Percentiles rank a stretch among this genome's conserved stretches.
Evolutionary conservation across 1,139 yeast genomes (phyloP).

Genomic region (Blastobotrys raffinosifermentans): DNA sequence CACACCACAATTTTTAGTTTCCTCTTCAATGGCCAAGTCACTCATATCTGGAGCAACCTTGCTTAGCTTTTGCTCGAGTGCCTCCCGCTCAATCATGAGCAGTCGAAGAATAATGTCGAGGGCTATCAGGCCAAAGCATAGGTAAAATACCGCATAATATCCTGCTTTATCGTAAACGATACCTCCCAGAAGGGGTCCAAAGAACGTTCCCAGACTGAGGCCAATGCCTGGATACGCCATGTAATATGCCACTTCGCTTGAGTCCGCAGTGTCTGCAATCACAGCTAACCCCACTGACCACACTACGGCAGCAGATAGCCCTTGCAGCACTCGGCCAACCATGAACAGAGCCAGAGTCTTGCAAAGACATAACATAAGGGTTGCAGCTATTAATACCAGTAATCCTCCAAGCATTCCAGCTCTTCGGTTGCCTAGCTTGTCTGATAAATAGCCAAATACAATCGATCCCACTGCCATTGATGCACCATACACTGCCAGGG

Average conservation of each 20-base stretch:
- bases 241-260: constrained; percentile 30
- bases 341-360: constrained; percentile 16
- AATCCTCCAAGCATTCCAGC: constrained; percentile 19
- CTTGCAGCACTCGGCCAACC: constrained; percentile 21
- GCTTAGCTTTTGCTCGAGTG: constrained; percentile 1
- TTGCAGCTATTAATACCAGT: constrained; percentile 18
- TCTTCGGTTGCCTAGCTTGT: constrained; percentile 14
- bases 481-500: constrained; percentile 32
- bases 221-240: constrained; percentile 19
- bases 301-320: constrained; percentile 23
- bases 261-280: constrained; percentile 33
- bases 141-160: constrained; percentile 29
- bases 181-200: constrained; percentile 35
- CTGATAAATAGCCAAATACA: constrained; percentile 25
- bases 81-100: constrained; percentile 30
- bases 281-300: constrained; percentile 33
- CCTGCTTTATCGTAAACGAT: constrained; percentile 29
- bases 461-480: constrained; percentile 31
- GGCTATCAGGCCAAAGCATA: constrained; percentile 28
- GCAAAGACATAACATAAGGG: constrained; percentile 17
- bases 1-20: background rate
- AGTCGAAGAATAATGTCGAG: constrained; percentile 30
- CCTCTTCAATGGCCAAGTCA: no score
- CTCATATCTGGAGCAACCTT: no score
- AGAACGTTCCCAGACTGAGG: constrained; percentile 27